These are phyloP conservation scores for Pleomassaria siparia DNA, from an alignment of 2,329 filamentous ascomycete species.

Conservation along the genomic window DNA sequence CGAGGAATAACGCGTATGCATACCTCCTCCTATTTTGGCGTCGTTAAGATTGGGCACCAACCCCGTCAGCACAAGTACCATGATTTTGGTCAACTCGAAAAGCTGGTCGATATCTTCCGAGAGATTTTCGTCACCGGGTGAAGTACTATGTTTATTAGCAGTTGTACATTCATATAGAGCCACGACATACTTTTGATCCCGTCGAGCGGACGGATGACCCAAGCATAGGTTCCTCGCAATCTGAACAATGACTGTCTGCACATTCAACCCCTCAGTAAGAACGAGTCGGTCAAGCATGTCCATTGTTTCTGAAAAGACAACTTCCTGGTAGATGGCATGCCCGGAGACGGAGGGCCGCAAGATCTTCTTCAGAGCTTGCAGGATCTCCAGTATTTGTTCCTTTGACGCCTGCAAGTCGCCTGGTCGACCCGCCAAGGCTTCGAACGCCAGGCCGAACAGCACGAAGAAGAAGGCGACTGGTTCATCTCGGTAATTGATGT, in stretches of 20 bases:
- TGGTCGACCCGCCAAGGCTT: constrained; percentile 84
- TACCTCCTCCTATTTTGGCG: constrained; percentile 40
- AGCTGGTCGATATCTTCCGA: constrained; percentile 98
- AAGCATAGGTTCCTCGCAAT: constrained; percentile 89
- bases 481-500: constrained; percentile 95
- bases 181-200: constrained; percentile 57
- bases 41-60: constrained; percentile 81
- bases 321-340: constrained; percentile 93
- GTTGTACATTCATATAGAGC: background rate
- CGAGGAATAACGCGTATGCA: constrained; percentile 11
- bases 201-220: constrained; percentile 84
- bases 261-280: constrained; percentile 83
- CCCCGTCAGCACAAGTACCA: constrained; percentile 87
- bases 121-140: constrained; percentile 67
- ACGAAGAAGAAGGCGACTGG: constrained; percentile 99
- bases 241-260: constrained; percentile 90
- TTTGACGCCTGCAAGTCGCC: constrained; percentile 69
- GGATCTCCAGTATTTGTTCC: constrained; percentile 82
- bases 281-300: constrained; percentile 91
- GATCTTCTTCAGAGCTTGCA: constrained; percentile 92
- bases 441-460: constrained; percentile 92
- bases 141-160: constrained; percentile 22
- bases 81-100: constrained; percentile 94
- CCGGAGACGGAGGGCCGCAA: constrained; percentile 91
- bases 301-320: constrained; percentile 96